A percentile compares a stretch with the other conserved stretches of the same genome.
phyloP scores from a whole-genome alignment of 129 eudicot species.

The Scalesia atractyloides region DNA sequence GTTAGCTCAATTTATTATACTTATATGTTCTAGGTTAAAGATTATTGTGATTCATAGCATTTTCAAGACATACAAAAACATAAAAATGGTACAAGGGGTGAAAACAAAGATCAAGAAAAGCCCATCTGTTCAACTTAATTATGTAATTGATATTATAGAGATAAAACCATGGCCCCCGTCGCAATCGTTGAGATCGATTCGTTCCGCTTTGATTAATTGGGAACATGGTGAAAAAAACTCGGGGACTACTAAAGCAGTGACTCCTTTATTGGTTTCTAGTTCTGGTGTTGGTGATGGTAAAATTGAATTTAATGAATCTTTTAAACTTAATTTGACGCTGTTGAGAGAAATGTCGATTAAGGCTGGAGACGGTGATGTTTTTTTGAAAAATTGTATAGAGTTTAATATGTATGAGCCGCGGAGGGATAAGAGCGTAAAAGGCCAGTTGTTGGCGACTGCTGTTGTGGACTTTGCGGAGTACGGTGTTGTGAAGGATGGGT shows the following conservation, averaged over 20 bases:
- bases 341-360: conserved; percentile 58
- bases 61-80: not conserved
- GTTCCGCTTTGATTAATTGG: conserved; percentile 81
- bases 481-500: conserved; percentile 63
- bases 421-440: conserved; percentile 70
- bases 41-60: not conserved
- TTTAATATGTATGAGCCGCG: conserved; percentile 83
- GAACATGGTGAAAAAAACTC: conserved; percentile 67
- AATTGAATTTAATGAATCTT: conserved; percentile 73
- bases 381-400: conserved; percentile 70
- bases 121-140: conserved; percentile 66
- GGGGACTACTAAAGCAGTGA: conserved; percentile 67
- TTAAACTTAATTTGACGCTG: conserved; percentile 61
- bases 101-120: conserved; percentile 58
- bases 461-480: conserved; percentile 80
- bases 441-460: conserved; percentile 81
- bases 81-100: conserved; percentile 61
- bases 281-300: conserved; percentile 71
- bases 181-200: conserved; percentile 69
- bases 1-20: not conserved
- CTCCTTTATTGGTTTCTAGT: conserved; percentile 61
- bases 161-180: conserved; percentile 99
- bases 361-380: conserved; percentile 53
- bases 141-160: conserved; percentile 63
- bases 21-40: conserved; percentile 18